These are phyloP conservation scores for Daphne laureola DNA, from an alignment of 441 rosid genomes.

Conservation along the genomic window DNA sequence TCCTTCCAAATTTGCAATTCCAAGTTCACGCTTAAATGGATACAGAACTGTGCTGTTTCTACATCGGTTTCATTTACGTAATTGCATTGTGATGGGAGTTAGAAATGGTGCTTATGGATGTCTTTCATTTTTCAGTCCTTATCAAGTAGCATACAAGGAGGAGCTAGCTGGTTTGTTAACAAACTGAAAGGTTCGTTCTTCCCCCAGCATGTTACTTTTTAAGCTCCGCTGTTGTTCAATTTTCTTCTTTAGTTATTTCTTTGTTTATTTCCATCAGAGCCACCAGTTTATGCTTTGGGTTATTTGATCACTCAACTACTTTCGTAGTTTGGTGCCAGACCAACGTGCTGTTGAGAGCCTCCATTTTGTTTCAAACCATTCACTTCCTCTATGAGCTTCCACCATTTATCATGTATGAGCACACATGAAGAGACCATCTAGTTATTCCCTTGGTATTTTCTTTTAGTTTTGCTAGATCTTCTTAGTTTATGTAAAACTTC, in stretches of 20 bases:
- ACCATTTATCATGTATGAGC: too few relatives aligned
- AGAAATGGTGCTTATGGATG: constrained; percentile 1
- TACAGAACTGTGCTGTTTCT: too few relatives aligned
- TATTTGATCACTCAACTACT: background rate
- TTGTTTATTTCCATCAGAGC: background rate
- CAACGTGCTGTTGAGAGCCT: background rate
- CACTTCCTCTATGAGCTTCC: too few relatives aligned
- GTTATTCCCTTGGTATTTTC: too few relatives aligned
- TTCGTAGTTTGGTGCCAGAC: background rate
- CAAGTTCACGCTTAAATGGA: too few relatives aligned
- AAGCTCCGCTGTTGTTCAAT: background rate
- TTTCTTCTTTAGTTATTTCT: constrained; percentile 1
- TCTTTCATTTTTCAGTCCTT: constrained; percentile 41
- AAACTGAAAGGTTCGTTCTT: constrained; percentile 62
- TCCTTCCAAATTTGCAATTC: too few relatives aligned
- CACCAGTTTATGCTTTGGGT: background rate
- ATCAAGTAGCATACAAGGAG: constrained; percentile 75
- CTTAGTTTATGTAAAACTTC: too few relatives aligned
- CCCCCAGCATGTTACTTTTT: background rate
- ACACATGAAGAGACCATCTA: too few relatives aligned
- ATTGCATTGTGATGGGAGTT: too few relatives aligned
- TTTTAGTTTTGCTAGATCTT: too few relatives aligned
- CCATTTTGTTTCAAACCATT: background rate
- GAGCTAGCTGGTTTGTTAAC: constrained; percentile 87
- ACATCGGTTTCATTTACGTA: too few relatives aligned